These are phyloP conservation scores for Pterulicium gracile DNA, from an alignment of 1,284 basidiomycete species.

Conservation along the genomic window DNA sequence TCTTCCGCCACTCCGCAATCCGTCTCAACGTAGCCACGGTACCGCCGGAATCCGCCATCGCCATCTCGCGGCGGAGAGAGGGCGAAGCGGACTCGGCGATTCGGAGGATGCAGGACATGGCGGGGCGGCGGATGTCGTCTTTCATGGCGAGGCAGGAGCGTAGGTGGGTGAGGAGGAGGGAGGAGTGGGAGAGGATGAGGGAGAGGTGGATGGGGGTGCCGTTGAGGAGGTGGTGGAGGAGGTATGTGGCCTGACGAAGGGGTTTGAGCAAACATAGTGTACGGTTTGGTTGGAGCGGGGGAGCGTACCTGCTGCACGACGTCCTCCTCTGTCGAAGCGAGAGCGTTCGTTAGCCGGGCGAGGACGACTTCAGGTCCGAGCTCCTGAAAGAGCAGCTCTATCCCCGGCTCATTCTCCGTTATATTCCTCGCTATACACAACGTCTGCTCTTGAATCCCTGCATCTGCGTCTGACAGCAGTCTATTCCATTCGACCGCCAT, in stretches of 20 bases:
- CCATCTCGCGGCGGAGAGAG: too few species aligned
- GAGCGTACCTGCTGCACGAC: conserved; percentile 38
- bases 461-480: conserved; percentile 36
- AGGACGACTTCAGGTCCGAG: conserved; percentile 37
- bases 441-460: conserved; percentile 54
- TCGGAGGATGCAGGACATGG: conserved; percentile 44
- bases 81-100: conserved; percentile 29
- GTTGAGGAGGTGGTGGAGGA: conserved; percentile 58
- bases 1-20: too few species aligned
- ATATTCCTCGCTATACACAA: conserved; percentile 53
- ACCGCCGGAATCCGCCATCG: conserved; percentile 27
- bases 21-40: too few species aligned
- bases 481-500: conserved; percentile 18
- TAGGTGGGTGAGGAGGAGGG: conserved; percentile 42
- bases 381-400: conserved; percentile 45
- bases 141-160: conserved; percentile 44
- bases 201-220: conserved; percentile 34
- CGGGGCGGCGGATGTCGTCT: conserved; percentile 46
- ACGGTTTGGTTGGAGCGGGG: neutral
- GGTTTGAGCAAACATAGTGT: neutral
- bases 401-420: conserved; percentile 46
- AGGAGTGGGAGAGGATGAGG: conserved; percentile 35
- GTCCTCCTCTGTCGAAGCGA: conserved; percentile 38
- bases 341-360: conserved; percentile 28
- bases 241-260: conserved; percentile 37